phyloP scores from a whole-genome alignment of 306 rosid species.

The Hippophae rhamnoides region DNA sequence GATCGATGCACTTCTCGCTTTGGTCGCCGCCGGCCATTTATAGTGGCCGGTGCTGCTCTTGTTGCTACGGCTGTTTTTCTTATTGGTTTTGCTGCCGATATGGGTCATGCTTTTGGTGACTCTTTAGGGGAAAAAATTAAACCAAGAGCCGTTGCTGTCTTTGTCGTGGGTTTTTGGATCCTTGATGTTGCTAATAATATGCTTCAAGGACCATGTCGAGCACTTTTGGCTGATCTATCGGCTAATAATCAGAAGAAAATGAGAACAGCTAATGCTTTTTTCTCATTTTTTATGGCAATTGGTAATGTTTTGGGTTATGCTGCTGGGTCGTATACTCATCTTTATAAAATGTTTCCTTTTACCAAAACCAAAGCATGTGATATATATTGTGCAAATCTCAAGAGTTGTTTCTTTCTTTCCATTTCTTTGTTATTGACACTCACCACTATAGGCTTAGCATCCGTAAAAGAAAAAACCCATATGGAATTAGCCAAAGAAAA shows the following conservation, averaged over 20 bases:
- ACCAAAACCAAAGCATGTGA: slow-evolving; percentile 58
- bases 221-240: slow-evolving; percentile 59
- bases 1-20: slow-evolving; percentile 75
- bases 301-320: slow-evolving; percentile 72
- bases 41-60: slow-evolving; percentile 35
- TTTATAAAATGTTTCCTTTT: slow-evolving; percentile 48
- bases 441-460: slow-evolving; percentile 23
- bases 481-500: background rate
- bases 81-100: slow-evolving; percentile 78
- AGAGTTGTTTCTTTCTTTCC: slow-evolving; percentile 65
- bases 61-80: slow-evolving; percentile 63
- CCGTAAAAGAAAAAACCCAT: slow-evolving; percentile 34
- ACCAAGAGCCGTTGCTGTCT: slow-evolving; percentile 50
- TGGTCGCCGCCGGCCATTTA: slow-evolving; percentile 90
- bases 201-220: slow-evolving; percentile 71
- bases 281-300: slow-evolving; percentile 76
- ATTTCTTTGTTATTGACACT: slow-evolving; percentile 31
- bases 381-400: slow-evolving; percentile 66
- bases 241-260: slow-evolving; percentile 38
- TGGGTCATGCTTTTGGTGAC: slow-evolving; percentile 58
- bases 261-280: slow-evolving; percentile 38
- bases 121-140: slow-evolving; percentile 1
- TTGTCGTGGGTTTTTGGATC: slow-evolving; percentile 72
- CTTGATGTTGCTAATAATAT: slow-evolving; percentile 75
- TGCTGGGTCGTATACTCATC: slow-evolving; percentile 49